Percentiles rank a stretch among this genome's conserved stretches.
Conservation (phyloP, 2,329 filamentous ascomycete genomes). For the Talaromyces rugulosus region DNA sequence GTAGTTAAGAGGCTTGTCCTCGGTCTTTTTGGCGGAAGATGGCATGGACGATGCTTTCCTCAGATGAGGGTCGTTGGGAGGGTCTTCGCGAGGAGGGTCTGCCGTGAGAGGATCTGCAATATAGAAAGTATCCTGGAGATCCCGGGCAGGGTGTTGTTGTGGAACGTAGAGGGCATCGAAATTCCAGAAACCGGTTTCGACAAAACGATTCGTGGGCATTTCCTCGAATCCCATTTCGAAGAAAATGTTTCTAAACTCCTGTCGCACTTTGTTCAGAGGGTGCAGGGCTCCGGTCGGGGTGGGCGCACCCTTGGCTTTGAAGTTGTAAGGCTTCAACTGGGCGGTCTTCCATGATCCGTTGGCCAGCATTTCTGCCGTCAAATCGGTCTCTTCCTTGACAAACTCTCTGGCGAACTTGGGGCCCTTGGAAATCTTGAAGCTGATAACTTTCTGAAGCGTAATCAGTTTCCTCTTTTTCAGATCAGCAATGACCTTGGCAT, state of each 20-base stretch:
- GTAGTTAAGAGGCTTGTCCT: constrained; percentile 59
- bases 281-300: constrained; percentile 48
- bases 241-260: constrained; percentile 96
- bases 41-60: constrained; percentile 39
- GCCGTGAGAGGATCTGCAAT: constrained; percentile 81
- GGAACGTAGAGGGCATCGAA: constrained; percentile 96
- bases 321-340: constrained; percentile 80
- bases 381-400: constrained; percentile 86
- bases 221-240: constrained; percentile 99
- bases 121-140: constrained; percentile 98
- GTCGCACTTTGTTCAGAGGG: constrained; percentile 83
- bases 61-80: constrained; percentile 37
- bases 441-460: constrained; percentile 75
- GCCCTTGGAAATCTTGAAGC: constrained; percentile 79
- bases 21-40: constrained; percentile 44
- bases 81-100: constrained; percentile 60
- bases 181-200: constrained; percentile 99
- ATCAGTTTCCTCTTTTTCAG: constrained; percentile 91
- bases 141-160: constrained; percentile 94
- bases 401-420: constrained; percentile 85
- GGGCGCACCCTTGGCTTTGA: constrained; percentile 61
- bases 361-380: constrained; percentile 88
- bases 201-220: constrained; percentile 91
- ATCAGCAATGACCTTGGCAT: constrained; percentile 73
- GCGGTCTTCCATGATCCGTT: constrained; percentile 87